Evolutionary conservation across 176 grass and related monocot species (phyloP).

Genomic region (Avena sativa): DNA sequence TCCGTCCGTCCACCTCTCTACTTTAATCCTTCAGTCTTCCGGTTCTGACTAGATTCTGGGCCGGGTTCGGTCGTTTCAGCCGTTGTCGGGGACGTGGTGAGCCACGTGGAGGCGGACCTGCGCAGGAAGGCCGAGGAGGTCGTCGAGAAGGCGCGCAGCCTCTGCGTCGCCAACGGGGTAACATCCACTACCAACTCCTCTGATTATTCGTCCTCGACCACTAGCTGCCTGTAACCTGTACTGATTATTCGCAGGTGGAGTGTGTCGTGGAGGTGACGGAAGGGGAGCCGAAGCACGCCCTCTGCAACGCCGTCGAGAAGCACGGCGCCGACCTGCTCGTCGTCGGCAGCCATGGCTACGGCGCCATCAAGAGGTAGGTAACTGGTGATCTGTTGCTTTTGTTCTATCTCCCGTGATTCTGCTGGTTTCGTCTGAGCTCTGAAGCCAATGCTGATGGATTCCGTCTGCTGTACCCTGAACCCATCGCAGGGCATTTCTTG

Average conservation of each 20-base stretch:
- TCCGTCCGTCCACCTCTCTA: not conserved
- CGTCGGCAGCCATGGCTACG: conserved; percentile 72
- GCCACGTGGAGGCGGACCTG: conserved; percentile 54
- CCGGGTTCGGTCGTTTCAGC: conserved; percentile 26
- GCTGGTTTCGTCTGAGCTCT: not conserved
- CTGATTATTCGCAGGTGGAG: conserved; percentile 42
- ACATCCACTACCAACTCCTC: not conserved
- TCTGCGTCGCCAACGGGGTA: conserved; percentile 56
- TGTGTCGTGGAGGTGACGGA: conserved; percentile 60
- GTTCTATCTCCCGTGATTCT: not conserved
- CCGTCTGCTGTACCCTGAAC: too few species aligned
- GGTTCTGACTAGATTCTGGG: conserved; percentile 28
- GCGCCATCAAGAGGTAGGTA: conserved; percentile 62
- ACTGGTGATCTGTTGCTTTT: not conserved
- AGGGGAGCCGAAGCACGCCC: conserved; percentile 60
- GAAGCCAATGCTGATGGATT: too few species aligned
- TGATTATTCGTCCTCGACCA: too few species aligned
- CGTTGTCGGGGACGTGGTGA: conserved; percentile 48
- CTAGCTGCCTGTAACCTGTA: not conserved
- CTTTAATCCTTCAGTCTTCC: not conserved
- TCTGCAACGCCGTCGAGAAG: conserved; percentile 62
- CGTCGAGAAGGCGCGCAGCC: conserved; percentile 50
- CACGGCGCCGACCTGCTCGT: conserved; percentile 58
- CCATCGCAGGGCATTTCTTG: conserved; percentile 50
- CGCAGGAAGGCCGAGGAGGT: conserved; percentile 50